These are phyloP conservation scores for Coniochaeta pulveracea DNA, from an alignment of 2,329 filamentous ascomycete genomes.

Conservation along the genomic window DNA sequence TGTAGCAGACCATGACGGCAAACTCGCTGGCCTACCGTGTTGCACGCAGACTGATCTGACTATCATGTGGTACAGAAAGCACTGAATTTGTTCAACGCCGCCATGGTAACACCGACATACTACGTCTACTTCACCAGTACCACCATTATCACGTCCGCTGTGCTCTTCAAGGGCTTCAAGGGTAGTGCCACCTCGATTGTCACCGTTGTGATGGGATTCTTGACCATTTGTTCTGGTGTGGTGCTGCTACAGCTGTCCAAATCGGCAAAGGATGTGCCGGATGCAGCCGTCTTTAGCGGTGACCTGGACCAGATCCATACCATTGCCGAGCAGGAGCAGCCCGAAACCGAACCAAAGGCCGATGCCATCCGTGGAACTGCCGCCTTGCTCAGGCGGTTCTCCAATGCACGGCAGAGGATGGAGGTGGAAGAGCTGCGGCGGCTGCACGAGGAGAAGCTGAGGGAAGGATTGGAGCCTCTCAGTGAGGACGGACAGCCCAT, in stretches of 20 bases:
- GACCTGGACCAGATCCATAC: constrained; percentile 93
- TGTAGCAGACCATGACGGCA: too few relatives aligned
- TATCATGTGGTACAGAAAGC: constrained; percentile 98
- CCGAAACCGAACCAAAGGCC: constrained; percentile 92
- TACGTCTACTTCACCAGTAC: constrained; percentile 97
- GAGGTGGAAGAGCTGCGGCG: constrained; percentile 71
- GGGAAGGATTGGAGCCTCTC: constrained; percentile 61
- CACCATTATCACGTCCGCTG: constrained; percentile 86
- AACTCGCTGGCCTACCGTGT: too few relatives aligned
- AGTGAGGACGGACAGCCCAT: constrained; percentile 57
- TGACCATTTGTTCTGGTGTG: constrained; percentile 88
- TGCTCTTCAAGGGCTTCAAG: constrained; percentile 90
- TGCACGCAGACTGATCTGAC: too few relatives aligned
- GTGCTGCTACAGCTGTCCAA: constrained; percentile 93
- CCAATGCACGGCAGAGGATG: constrained; percentile 61
- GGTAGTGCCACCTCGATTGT: constrained; percentile 70
- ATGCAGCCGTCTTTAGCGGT: constrained; percentile 81
- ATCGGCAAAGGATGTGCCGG: constrained; percentile 93
- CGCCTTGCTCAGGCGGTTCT: constrained; percentile 77
- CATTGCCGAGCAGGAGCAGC: constrained; percentile 87
- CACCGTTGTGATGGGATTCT: constrained; percentile 85
- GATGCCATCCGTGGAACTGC: constrained; percentile 89
- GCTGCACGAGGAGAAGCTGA: constrained; percentile 65
- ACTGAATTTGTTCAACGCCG: constrained; percentile 91
- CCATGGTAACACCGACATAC: constrained; percentile 93